Evolutionary conservation across 2,329 filamentous ascomycete genomes (phyloP).

Genomic region (Tolypocladium cylindrosporum): DNA sequence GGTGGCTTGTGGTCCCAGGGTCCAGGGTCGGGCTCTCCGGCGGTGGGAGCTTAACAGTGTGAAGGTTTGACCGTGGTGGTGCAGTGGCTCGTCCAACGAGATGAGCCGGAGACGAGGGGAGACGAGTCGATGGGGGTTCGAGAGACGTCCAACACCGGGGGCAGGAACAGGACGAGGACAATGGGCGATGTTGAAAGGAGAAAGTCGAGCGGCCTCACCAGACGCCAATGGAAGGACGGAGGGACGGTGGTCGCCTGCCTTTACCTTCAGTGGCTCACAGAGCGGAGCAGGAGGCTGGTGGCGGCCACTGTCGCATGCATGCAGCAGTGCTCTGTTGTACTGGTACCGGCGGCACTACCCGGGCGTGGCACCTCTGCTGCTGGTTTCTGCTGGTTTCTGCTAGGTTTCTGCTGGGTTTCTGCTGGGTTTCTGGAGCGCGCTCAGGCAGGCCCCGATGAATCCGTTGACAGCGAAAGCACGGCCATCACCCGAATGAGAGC

Average conservation of each 20-base stretch:
- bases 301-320: not conserved
- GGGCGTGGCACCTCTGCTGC: not conserved
- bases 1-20: not conserved
- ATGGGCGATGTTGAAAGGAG: not conserved
- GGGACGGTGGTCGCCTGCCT: not conserved
- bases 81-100: not conserved
- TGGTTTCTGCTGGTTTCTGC: too few species aligned
- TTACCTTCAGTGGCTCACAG: not conserved
- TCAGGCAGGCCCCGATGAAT: too few species aligned
- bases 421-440: too few species aligned
- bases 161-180: not conserved
- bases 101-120: not conserved
- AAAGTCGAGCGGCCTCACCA: not conserved
- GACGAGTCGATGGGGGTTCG: not conserved
- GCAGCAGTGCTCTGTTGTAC: conserved; percentile 1
- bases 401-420: too few species aligned
- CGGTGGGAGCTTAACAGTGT: not conserved
- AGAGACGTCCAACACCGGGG: not conserved
- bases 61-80: not conserved
- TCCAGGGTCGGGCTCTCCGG: not conserved
- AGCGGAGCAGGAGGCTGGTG: not conserved
- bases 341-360: conserved; percentile 1
- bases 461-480: too few species aligned
- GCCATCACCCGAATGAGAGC: too few species aligned
- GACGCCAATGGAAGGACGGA: not conserved